A percentile compares a stretch with the other conserved stretches of the same genome.
phyloP scores from a whole-genome alignment of 805 yeast genomes.

The Wickerhamomyces bovis region DNA sequence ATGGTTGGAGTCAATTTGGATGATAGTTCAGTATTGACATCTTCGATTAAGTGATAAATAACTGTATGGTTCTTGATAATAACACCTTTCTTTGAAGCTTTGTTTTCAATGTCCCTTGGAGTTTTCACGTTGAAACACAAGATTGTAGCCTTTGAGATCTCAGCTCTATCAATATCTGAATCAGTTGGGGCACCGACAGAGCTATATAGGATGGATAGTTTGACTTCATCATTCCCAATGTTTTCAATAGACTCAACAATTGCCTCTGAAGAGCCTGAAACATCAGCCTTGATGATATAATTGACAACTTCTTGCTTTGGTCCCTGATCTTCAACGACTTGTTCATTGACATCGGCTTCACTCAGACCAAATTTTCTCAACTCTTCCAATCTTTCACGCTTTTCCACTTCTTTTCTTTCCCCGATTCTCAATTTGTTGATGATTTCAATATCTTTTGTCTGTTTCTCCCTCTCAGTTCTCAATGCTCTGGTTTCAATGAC shows the following conservation, averaged over 20 bases:
- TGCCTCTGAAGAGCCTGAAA: conserved; percentile 93
- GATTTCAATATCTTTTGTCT: conserved; percentile 57
- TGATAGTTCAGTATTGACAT: conserved; percentile 62
- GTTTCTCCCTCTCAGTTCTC: conserved; percentile 50
- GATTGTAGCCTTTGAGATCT: conserved; percentile 64
- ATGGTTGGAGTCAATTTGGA: conserved; percentile 55
- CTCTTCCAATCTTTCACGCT: conserved; percentile 49
- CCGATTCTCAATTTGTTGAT: conserved; percentile 64
- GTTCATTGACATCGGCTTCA: conserved; percentile 26
- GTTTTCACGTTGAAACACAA: conserved; percentile 72
- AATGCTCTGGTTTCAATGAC: conserved; percentile 63
- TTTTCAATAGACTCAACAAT: conserved; percentile 72
- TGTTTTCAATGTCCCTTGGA: conserved; percentile 50
- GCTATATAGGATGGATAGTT: conserved; percentile 57
- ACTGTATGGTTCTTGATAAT: conserved; percentile 62
- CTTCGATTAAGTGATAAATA: conserved; percentile 83
- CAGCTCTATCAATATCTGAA: conserved; percentile 61
- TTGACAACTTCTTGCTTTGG: conserved; percentile 33
- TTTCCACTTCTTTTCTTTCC: conserved; percentile 44
- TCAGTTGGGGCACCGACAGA: conserved; percentile 78
- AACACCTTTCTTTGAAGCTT: conserved; percentile 55
- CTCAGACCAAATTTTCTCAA: conserved; percentile 57
- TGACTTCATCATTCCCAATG: conserved; percentile 84
- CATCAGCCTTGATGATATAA: conserved; percentile 84
- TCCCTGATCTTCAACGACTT: conserved; percentile 14